phyloP scores from a whole-genome alignment of 1,139 yeast genomes.

The Kluyveromyces sp. region DNA sequence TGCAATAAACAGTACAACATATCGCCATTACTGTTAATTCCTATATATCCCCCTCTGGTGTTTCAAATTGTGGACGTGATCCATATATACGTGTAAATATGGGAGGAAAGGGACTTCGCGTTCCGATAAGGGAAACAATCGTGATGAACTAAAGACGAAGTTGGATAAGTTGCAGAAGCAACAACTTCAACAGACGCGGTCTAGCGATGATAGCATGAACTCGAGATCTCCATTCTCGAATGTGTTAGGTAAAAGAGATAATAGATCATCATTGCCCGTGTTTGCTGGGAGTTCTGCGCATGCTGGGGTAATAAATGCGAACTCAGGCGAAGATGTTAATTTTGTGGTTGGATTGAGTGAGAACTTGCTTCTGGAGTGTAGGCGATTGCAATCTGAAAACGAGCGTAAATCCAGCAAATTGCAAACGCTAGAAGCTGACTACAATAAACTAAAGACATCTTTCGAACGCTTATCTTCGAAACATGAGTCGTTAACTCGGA shows the following conservation, averaged over 20 bases:
- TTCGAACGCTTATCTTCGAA: slow-evolving; percentile 32
- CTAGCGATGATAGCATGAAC: slow-evolving; percentile 10
- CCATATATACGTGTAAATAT: neutral
- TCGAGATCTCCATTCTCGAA: slow-evolving; percentile 24
- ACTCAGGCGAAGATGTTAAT: slow-evolving; percentile 51
- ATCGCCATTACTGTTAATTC: no score
- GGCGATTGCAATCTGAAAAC: slow-evolving; percentile 67
- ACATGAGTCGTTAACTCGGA: slow-evolving; percentile 29
- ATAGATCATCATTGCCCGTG: slow-evolving; percentile 27
- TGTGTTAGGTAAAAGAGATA: slow-evolving; percentile 25
- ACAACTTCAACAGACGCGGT: slow-evolving; percentile 33
- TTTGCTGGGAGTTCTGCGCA: slow-evolving; percentile 21
- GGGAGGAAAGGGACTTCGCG: neutral
- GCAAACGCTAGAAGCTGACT: slow-evolving; percentile 39
- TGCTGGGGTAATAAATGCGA: slow-evolving; percentile 19
- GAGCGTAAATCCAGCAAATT: slow-evolving; percentile 41
- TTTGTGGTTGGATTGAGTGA: slow-evolving; percentile 82
- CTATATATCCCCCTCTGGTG: no score
- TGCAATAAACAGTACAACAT: no score
- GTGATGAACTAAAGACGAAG: slow-evolving; percentile 46
- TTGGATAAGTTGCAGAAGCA: slow-evolving; percentile 53
- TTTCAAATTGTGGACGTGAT: neutral
- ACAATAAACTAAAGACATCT: slow-evolving; percentile 33
- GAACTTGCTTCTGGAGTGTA: slow-evolving; percentile 67
- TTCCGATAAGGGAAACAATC: slow-evolving; percentile 1